Evolutionary conservation across 257 asterid species (phyloP).

Genomic region (Nicotiana tabacum): DNA sequence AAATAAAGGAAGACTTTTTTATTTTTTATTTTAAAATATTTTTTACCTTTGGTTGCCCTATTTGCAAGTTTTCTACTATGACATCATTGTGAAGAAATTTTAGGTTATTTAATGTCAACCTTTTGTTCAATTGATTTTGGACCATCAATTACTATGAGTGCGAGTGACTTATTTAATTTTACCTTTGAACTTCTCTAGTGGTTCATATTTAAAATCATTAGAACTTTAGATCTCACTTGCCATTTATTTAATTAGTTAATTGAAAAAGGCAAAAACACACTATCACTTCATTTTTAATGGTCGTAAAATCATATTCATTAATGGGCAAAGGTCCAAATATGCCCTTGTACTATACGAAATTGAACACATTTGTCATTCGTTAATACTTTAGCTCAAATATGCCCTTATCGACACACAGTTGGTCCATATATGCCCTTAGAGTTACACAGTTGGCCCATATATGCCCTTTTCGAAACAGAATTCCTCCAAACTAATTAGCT

Average conservation of each 20-base stretch:
- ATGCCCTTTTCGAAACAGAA: no score
- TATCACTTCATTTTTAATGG: background rate
- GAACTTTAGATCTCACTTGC: background rate
- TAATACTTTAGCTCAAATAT: no score
- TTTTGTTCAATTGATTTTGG: slow-evolving; percentile 22
- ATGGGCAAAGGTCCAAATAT: no score
- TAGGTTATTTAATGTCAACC: slow-evolving; percentile 13
- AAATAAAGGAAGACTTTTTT: background rate
- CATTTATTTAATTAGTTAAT: background rate
- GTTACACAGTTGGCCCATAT: no score
- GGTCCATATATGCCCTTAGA: no score
- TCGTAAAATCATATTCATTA: no score
- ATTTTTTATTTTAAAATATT: background rate
- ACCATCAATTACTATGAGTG: slow-evolving; percentile 37
- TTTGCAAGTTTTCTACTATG: slow-evolving; percentile 9
- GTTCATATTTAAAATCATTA: background rate
- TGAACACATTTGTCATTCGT: no score
- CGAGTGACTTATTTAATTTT: background rate
- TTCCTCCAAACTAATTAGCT: no score
- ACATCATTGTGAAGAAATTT: slow-evolving; percentile 21
- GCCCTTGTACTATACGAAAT: no score
- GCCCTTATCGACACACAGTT: no score
- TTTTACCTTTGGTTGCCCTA: background rate
- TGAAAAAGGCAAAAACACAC: background rate
- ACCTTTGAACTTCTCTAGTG: background rate